A percentile compares a stretch with the other conserved stretches of the same genome.
phyloP scores from a whole-genome alignment of 2,329 filamentous ascomycete genomes.

The Cladosporium sp. region DNA sequence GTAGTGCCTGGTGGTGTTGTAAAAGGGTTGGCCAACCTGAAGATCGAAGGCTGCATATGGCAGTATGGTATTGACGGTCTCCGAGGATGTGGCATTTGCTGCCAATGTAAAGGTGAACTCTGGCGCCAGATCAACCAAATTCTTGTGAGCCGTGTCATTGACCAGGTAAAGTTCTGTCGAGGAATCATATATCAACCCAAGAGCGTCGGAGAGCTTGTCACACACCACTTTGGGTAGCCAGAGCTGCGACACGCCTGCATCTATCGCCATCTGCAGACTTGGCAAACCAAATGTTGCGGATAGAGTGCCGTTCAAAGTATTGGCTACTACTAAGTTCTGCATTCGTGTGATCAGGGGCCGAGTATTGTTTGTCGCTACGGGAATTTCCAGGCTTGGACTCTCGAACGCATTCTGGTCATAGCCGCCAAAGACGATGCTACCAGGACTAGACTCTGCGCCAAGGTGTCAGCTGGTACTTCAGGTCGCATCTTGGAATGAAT shows the following conservation, averaged over 20 bases:
- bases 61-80: slow-evolving; percentile 26
- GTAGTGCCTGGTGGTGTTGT: slow-evolving; percentile 28
- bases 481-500: neutral
- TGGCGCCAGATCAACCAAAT: slow-evolving; percentile 31
- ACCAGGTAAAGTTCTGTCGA: slow-evolving; percentile 33
- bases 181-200: slow-evolving; percentile 33
- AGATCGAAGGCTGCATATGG: slow-evolving; percentile 38
- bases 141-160: slow-evolving; percentile 31
- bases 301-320: slow-evolving; percentile 2
- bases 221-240: slow-evolving; percentile 36
- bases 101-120: slow-evolving; percentile 37
- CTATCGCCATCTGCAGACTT: slow-evolving; percentile 21
- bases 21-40: slow-evolving; percentile 19
- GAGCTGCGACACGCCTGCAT: slow-evolving; percentile 35
- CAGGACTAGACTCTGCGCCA: neutral
- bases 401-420: slow-evolving; percentile 25
- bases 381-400: neutral
- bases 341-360: slow-evolving; percentile 9
- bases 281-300: neutral
- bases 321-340: slow-evolving; percentile 4
- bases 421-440: slow-evolving; percentile 32
- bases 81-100: neutral
- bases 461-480: slow-evolving; percentile 13
- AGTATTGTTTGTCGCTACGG: neutral
- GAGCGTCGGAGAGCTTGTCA: slow-evolving; percentile 31